Base-by-base conservation (phyloP, 2,329 filamentous ascomycete genomes). In the Colletotrichum siamense region DNA sequence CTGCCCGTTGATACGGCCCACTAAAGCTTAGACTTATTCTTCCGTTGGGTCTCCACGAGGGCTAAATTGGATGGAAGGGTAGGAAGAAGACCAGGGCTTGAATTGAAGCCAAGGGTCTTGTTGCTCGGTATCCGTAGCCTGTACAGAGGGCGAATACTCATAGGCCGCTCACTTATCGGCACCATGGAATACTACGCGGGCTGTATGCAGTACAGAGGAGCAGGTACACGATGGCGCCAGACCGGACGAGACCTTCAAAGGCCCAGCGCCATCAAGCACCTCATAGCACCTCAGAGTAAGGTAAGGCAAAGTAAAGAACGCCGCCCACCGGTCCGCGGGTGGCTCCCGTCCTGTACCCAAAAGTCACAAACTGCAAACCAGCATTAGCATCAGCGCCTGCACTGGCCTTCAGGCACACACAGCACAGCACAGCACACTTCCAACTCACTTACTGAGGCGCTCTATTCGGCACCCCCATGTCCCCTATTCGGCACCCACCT, bases 11-110 rank as follows among this genome's bases (percentile, higher is more conserved):
- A 64, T 59, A 57, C 32, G 63, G 32, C 22, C 73, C 73, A 76
- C 73, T 65, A 65, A 76, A 76, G 70, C 73, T 65, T 64, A 73
- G 73, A 65, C 64, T 64, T 69, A 64, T 61, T 73, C 44, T 34
- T 18, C 36, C 63, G 70, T 55, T 44, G 32, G 55, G 61, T 61
- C 64, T 76, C 64, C 70, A 76, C 64, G 73, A 73, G 70, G 63
- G 64, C 65, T 73, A 18, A 22, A 67, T 72, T 68, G 30, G 57
- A 64, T 36, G 28, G 34, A 18, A 55, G 36, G n/a, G 62, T 39
- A 10, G 28, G 34, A 30, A 10, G 39, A 55, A 44, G 10, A 49
- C 30, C 26, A 28, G 18, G 49, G n/a, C 49, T 49, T 13, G n/a
- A 61, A 59, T 61, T 22, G 49, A 49, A 30, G 30, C 12, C 30